Base-by-base conservation (phyloP, 179 eudicot genomes). In the Beta corolliflora region DNA sequence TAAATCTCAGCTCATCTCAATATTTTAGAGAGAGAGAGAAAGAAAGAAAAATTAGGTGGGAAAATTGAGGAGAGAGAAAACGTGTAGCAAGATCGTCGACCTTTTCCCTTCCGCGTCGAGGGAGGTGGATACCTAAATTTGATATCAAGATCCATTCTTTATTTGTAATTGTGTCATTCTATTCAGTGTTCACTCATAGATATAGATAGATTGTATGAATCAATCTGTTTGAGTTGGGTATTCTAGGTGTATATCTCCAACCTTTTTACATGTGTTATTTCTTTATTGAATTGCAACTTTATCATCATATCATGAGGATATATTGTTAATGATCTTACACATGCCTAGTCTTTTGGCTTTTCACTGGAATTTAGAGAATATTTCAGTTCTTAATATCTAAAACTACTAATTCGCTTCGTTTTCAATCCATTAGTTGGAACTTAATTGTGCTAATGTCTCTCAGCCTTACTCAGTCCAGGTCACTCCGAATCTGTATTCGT, bases 81-180 rank as follows among this genome's bases (percentile, higher is more conserved):
- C 11, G 19, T 53, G 18, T 66, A 79, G 83, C 71, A 75, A 79
- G 61, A 44, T 48, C 81, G 87, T 84, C 88, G 79, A 80, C 83
- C 85, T 80, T 81, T 80, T 15, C 77, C 85, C 87, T 83, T 85
- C 91, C 88, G 79, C 81, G 61, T 80, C 81, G 52, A 66, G 81
- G 85, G 83, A 87, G 90, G 92, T 92, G 87, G 89, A 25, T 25
- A 25, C 29, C 29, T 25, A 25, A 25, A 25, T 25, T 25, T 25
- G 29, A 25, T 25, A 25, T 25, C 29, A 25, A 25, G 29, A 25
- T 25, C 29, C 29, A 25, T 1, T 25, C 29, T 25, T 25, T 25
- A 25, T 25, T 25, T 25, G 29, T 25, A 25, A 1, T 25, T 25
- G 29, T 25, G 29, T 25, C 29, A 25, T 25, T 25, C 29, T 25